These are phyloP conservation scores for Senna tora DNA, from an alignment of 306 rosid genomes.

Conservation along the genomic window DNA sequence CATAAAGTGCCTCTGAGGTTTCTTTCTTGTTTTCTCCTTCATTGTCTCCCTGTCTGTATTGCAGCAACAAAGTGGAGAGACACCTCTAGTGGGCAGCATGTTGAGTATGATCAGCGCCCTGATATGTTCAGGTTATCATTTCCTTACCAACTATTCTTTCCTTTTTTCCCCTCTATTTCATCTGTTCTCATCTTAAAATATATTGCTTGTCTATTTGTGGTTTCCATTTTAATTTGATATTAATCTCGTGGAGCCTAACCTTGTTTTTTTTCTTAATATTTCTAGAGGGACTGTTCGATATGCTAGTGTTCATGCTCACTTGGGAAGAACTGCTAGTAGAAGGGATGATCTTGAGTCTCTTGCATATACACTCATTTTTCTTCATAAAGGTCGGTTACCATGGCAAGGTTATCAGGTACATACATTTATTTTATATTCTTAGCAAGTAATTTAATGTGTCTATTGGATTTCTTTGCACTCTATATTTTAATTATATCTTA, in stretches of 20 bases:
- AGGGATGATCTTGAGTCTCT: conserved; percentile 97
- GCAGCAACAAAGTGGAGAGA: conserved; percentile 96
- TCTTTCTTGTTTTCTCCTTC: conserved; percentile 17
- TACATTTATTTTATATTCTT: conserved; percentile 23
- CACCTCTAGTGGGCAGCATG: conserved; percentile 74
- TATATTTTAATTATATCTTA: conserved; percentile 11
- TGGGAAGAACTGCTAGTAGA: conserved; percentile 97
- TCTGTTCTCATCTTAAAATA: neutral
- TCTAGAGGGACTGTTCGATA: conserved; percentile 93
- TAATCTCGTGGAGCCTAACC: conserved; percentile 3
- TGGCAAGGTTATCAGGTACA: conserved; percentile 98
- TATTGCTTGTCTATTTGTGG: neutral
- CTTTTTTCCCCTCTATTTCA: neutral
- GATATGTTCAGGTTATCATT: conserved; percentile 84
- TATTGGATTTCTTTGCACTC: conserved; percentile 15
- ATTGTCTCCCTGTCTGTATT: conserved; percentile 34
- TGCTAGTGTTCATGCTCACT: conserved; percentile 97
- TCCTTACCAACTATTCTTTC: neutral
- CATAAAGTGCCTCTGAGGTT: neutral
- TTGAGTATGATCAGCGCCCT: conserved; percentile 94
- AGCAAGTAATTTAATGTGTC: conserved; percentile 16
- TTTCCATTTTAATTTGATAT: conserved; percentile 20
- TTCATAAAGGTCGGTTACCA: conserved; percentile 85
- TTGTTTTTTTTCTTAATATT: conserved; percentile 14
- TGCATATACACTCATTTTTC: conserved; percentile 91